Evolutionary conservation across 805 yeast genomes (phyloP), one percentile per base, ranked within the genome.

Genomic region (Candida dendrica): DNA sequence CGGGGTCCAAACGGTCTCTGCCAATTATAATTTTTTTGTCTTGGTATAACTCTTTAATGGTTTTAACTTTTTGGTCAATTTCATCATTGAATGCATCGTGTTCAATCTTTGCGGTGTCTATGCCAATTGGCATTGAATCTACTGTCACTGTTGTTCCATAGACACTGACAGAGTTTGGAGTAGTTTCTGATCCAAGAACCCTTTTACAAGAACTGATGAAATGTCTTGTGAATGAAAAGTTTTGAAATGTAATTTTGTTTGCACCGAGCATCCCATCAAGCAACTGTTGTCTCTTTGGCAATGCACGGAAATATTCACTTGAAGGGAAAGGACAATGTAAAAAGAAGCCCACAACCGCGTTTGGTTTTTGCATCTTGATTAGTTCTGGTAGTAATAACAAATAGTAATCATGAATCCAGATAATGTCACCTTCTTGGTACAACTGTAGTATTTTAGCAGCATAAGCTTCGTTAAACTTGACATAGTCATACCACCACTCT

Each of bases 281-380:
- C 39, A 93, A 67, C 55, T 85, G 83, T 43, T 79, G 72, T 50
- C 98, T 75, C 62, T 85, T 85, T 32, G 96, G 81, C 30, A 95
- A 64, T 51, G 95, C 85, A 47, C 97, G 74, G 66, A 93, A 88
- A 60, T 90, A 89, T 63, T 93, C 99, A 15, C 89, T 81, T 20
- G 95, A 81, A 11, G 97, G 96, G 72, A 91, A 90, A n/a, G 97
- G 96, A 3, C 87, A 75, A 60, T 90, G 96, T 49, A 90, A 64
- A 61, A 77, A 89, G 41, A 85, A 77, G 13, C 91, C 93, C 49
- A 90, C 83, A 46, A 69, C 69, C 6, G 86, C 84, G 43, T 81
- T 76, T 2, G 87, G 87, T 39, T 83, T 69, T 53, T 75, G 78
- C 84, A 82, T 80, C 50, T 95, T 73, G 48, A 90, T 65, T 61